A percentile compares a stretch with the other conserved stretches of the same genome.
These are phyloP conservation scores for Panellus pusillus DNA, from an alignment of 768 basidiomycete species.

Conservation along the genomic window DNA sequence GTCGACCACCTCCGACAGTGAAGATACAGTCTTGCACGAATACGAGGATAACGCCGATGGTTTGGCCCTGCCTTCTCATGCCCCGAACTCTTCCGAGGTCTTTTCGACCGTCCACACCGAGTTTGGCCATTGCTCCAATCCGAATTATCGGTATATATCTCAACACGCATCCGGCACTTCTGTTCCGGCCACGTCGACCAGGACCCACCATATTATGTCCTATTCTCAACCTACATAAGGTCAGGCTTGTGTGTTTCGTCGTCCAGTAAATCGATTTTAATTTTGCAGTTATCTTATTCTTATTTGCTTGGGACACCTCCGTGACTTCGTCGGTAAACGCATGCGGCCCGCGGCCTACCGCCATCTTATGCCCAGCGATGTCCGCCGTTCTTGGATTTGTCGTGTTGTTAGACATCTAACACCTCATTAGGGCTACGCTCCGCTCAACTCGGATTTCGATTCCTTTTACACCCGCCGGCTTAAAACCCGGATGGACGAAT, in stretches of 20 bases:
- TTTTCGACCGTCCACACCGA: conserved; percentile 84
- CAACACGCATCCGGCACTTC: conserved; percentile 54
- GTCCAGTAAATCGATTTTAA: no score
- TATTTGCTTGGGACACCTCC: conserved; percentile 87
- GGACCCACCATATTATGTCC: conserved; percentile 91
- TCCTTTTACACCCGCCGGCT: conserved; percentile 98
- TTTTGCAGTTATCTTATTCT: conserved; percentile 78
- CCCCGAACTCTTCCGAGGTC: conserved; percentile 78
- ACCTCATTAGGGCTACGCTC: conserved; percentile 79
- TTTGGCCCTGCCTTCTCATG: conserved; percentile 58
- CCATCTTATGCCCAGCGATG: conserved; percentile 82
- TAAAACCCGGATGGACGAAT: conserved; percentile 93
- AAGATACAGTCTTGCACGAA: conserved; percentile 65
- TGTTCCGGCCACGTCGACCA: conserved; percentile 59
- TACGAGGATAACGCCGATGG: conserved; percentile 48
- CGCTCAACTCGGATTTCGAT: conserved; percentile 96
- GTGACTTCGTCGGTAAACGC: conserved; percentile 95
- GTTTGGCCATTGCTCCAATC: conserved; percentile 88
- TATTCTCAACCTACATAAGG: conserved; percentile 81
- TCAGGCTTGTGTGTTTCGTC: neutral
- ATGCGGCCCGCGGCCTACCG: conserved; percentile 67
- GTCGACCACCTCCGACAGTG: conserved; percentile 65
- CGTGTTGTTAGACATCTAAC: neutral
- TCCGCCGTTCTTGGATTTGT: conserved; percentile 41
- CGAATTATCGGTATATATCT: conserved; percentile 69